Evolutionary conservation across 2,329 filamentous ascomycete genomes (phyloP).

Genomic region (Penicillium glabrum): DNA sequence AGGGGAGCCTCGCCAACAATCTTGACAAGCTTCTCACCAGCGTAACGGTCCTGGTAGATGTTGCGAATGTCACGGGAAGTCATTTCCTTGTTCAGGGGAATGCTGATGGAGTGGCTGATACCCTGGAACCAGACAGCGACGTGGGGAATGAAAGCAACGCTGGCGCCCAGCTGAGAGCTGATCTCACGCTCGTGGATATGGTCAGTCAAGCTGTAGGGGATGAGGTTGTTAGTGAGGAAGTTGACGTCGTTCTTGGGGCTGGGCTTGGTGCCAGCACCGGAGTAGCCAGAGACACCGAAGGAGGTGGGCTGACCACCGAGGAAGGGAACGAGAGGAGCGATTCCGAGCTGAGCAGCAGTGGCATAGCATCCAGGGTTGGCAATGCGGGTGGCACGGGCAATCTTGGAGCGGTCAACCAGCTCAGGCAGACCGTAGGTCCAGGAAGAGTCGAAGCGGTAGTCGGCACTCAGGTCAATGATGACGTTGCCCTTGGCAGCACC

Average conservation of each 20-base stretch:
- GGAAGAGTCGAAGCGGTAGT: conserved; percentile 81
- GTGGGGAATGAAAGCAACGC: conserved; percentile 86
- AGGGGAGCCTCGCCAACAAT: conserved; percentile 82
- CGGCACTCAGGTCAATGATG: conserved; percentile 92
- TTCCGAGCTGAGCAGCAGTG: conserved; percentile 85
- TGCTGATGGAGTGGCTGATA: conserved; percentile 87
- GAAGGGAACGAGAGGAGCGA: conserved; percentile 76
- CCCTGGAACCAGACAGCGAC: conserved; percentile 97
- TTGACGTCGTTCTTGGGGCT: conserved; percentile 90
- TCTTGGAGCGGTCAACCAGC: conserved; percentile 71
- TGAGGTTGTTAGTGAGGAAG: conserved; percentile 79
- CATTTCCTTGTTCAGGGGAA: conserved; percentile 84
- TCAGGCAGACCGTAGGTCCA: conserved; percentile 94
- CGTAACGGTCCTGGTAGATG: conserved; percentile 93
- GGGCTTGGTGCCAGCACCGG: conserved; percentile 91
- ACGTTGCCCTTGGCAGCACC: conserved; percentile 68
- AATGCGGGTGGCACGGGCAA: conserved; percentile 78
- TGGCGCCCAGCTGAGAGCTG: conserved; percentile 69
- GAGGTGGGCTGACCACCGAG: conserved; percentile 76
- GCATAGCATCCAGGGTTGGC: conserved; percentile 95
- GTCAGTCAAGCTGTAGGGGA: conserved; percentile 87
- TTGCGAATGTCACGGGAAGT: conserved; percentile 88
- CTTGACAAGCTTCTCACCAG: conserved; percentile 93
- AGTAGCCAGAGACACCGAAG: conserved; percentile 93
- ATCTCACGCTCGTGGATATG: conserved; percentile 97